phyloP scores from a whole-genome alignment of 257 asterid genomes.

The Solanum appendiculatum region DNA sequence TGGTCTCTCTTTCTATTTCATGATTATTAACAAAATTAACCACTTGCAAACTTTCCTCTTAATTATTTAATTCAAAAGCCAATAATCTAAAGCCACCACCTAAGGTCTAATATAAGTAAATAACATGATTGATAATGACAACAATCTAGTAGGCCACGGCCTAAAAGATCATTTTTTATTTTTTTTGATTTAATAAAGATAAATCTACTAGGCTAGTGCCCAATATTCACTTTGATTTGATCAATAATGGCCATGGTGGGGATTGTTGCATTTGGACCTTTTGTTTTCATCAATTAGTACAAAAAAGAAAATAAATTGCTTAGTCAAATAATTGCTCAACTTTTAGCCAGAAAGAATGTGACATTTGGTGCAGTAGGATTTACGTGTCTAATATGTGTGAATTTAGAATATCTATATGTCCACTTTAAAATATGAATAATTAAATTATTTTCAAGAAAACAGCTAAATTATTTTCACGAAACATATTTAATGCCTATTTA shows the following conservation, averaged over 20 bases:
- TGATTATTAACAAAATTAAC: neutral
- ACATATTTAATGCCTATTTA: neutral
- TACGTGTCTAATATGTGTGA: neutral
- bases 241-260: neutral
- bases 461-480: neutral
- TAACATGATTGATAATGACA: neutral
- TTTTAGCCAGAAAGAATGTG: neutral
- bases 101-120: neutral
- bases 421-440: neutral
- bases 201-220: too few species aligned
- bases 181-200: too few species aligned
- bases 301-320: neutral
- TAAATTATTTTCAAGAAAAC: neutral
- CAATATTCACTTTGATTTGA: neutral
- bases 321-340: neutral
- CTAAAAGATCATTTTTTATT: neutral
- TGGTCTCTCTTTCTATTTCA: neutral
- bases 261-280: neutral
- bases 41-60: neutral
- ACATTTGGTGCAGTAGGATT: neutral
- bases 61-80: neutral
- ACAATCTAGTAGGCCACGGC: neutral
- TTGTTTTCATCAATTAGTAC: neutral
- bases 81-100: neutral
- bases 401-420: neutral